These are phyloP conservation scores for Colletotrichum aenigma DNA, from an alignment of 2,329 filamentous ascomycete genomes.

Conservation along the genomic window DNA sequence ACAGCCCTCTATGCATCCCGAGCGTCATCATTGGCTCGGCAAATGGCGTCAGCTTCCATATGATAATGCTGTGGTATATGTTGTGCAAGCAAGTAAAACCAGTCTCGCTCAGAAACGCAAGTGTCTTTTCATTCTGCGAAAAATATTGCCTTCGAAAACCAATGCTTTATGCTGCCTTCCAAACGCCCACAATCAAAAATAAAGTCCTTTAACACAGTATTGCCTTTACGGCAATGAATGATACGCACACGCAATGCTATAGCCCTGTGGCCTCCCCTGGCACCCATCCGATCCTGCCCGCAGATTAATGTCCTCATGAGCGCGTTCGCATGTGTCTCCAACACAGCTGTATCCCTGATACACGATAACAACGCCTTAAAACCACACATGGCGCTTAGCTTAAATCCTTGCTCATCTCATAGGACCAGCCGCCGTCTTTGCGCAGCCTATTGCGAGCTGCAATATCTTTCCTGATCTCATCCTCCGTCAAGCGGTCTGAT, in stretches of 20 bases:
- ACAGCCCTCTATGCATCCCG: not conserved
- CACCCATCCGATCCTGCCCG: not conserved
- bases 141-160: constrained; percentile 6
- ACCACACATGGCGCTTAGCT: constrained; percentile 30
- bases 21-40: not conserved
- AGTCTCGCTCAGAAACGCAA: not conserved
- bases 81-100: not conserved
- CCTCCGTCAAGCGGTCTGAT: constrained; percentile 81
- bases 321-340: constrained; percentile 16
- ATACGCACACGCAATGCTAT: not conserved
- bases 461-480: constrained; percentile 82
- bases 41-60: not conserved
- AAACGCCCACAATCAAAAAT: constrained; percentile 7
- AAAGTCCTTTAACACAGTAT: not conserved
- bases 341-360: constrained; percentile 13
- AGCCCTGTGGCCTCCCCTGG: not conserved
- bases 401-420: constrained; percentile 59
- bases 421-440: constrained; percentile 85
- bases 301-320: constrained; percentile 11
- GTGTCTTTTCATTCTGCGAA: not conserved
- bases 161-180: constrained; percentile 9
- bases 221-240: not conserved
- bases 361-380: constrained; percentile 10
- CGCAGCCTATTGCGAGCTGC: constrained; percentile 80
- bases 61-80: not conserved